Evolutionary conservation across 2,329 filamentous ascomycete species (phyloP), one percentile per base, ranked within the genome.

Genomic region (Cadophora luteo-olivacea): DNA sequence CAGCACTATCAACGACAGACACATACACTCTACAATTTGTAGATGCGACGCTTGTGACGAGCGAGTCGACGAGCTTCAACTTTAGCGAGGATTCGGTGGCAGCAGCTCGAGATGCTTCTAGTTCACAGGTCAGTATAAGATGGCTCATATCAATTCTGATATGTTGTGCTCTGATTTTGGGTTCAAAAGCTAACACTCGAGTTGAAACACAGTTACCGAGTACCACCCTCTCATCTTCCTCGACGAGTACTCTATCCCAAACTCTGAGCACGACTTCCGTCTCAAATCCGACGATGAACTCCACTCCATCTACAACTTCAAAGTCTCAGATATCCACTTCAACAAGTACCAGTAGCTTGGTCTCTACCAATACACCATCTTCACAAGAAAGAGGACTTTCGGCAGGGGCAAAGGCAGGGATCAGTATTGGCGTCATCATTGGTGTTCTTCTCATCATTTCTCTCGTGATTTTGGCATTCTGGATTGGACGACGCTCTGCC

Each of bases 21-120:
- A 58, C 24, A 32, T 65, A 65, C 38, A 54, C 14, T 24, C 41
- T 65, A 32, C 51, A 65, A 65, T 48, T 65, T n/a, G 63, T 65
- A 24, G 63, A 65, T 49, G 25, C 63, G 25, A 58, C 63, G 11
- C 63, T 55, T 8, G 63, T 48, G 16, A 33, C 52, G 38, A 65
- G 36, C 24, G 33, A 16, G 16, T 65, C 63, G 16, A 4, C 32
- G 9, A 25, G 8, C 25, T 65, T 65, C 51, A 22, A 32, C 16
- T 45, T 65, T 5, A 48, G 25, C 4, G 52, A n/a, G 19, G 49
- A 41, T n/a, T 33, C 45, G n/a, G 33, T 55, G 14, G 22, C n/a
- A 41, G 61, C 29, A 33, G 61, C 61, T 29, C 61, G 36, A 24
- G 52, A 54, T 58, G 25, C 49, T 3, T 45, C 51, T 9, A 45